Base-by-base conservation (phyloP, 139 green algal genomes). In the Spirogloea muscicola region DNA sequence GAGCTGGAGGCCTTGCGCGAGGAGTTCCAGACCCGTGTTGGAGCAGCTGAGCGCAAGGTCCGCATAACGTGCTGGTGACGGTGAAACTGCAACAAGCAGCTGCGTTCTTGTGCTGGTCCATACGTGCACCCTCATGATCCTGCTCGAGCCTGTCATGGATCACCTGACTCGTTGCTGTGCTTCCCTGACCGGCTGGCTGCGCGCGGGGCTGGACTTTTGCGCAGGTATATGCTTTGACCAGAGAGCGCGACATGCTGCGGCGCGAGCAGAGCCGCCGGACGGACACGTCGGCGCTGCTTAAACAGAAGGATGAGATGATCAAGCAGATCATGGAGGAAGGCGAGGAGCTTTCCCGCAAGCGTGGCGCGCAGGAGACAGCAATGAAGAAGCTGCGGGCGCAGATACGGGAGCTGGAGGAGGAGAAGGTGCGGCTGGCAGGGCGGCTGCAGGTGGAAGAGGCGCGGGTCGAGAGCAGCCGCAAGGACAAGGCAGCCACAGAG, bases 261-360 rank as follows among this genome's bases (percentile, higher is more conserved):
- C 89, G 88, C 2, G 87, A 88, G 64, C 79, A 77, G 46, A 90
- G 91, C 42, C 87, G 91, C 72, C 82, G 88, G 31, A 68, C 58
- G n/a, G 83, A 87, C 51, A 84, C 86, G 4, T 71, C 83, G 27
- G 78, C 85, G 27, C 70, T 94, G 3, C 70, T 97, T n/a, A 88
- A 89, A 68, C 89, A 96, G 79, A 96, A 96, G 86, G 92, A 97
- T 63, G 87, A 84, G 58, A 91, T 93, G 66, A 96, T 96, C 61
- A 83, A 90, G 72, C 86, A 95, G 84, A 89, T 90, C 69, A 87
- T 86, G 81, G 77, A 49, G 0, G 76, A 83, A 72, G 84, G 82
- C n/a, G 82, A 84, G 77, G 63, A 76, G 66, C 49, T 87, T 27
- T 81, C 64, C 16, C 82, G 82, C 62, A 84, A 84, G 55, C 72